Evolutionary conservation across 2,329 filamentous ascomycete species (phyloP), one percentile per base, ranked within the genome.

Genomic region (Septoria petroselini): DNA sequence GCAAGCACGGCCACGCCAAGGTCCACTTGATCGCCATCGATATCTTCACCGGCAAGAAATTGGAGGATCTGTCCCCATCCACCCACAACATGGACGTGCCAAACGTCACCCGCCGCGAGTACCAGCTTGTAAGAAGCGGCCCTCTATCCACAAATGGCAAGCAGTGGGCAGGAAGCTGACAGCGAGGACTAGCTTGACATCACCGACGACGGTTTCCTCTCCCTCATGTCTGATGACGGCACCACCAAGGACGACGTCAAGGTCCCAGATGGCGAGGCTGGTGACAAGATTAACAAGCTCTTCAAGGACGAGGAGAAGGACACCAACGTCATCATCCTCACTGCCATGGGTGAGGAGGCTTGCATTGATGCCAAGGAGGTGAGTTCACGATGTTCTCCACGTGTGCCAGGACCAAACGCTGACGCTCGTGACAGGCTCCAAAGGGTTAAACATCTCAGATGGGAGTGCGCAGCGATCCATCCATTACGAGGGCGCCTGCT

Each of bases 1-100:
- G 93, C 79, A 98, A 98, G 89, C 93, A 98, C 87, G 93, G 93
- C 76, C 94, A 98, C 88, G 93, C 93, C 79, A 98, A 98, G 86
- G 93, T 98, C 74, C 91, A 98, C 79, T 80, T 98, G 68, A 86
- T 96, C 70, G 93, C 90, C 72, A 84, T 94, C 74, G 93, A 98
- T 75, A 97, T 98, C 81, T 98, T 98, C 86, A 98, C 91, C 63
- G 82, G 82, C 83, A 98, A 96, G 88, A 98, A 98, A 85, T 83
- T 95, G 64, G 93, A 98, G 81, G 94, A 98, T 80, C 84, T 98
- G 59, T 96, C 85, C 76, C 93, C 93, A 66, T 98, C 93, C 72
- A 98, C 93, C 81, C 82, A 85, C 77, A 84, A 94, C 83, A 94
- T 94, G 88, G 89, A 98, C 70, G 93, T 98, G 65, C 94, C 94